These are phyloP conservation scores for Neonectria magnoliae DNA, from an alignment of 2,329 filamentous ascomycete genomes.

Conservation along the genomic window DNA sequence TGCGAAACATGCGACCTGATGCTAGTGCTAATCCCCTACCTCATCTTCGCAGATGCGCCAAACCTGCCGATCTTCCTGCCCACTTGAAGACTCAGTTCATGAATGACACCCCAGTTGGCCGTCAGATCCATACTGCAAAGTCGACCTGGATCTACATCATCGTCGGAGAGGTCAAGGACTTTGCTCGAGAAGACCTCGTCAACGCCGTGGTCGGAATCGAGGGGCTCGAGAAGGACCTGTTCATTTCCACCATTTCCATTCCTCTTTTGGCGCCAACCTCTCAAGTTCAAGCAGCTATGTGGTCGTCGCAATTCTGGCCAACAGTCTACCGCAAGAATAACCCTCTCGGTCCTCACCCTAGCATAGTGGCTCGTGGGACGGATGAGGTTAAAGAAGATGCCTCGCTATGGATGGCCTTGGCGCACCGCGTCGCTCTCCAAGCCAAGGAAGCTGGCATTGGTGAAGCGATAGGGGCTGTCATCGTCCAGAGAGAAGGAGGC, in stretches of 20 bases:
- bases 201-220: constrained; percentile 59
- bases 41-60: constrained; percentile 81
- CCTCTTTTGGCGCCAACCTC: constrained; percentile 80
- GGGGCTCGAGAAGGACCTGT: constrained; percentile 62
- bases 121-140: constrained; percentile 68
- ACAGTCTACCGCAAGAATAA: constrained; percentile 89
- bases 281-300: constrained; percentile 76
- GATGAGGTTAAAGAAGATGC: constrained; percentile 73
- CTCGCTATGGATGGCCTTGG: constrained; percentile 73
- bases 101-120: constrained; percentile 64
- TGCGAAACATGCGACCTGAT: constrained; percentile 66
- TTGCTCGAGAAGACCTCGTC: constrained; percentile 65
- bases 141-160: constrained; percentile 70
- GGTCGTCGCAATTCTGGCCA: constrained; percentile 84
- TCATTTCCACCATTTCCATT: constrained; percentile 72
- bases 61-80: constrained; percentile 72
- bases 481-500: constrained; percentile 71
- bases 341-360: constrained; percentile 84
- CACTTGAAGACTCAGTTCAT: constrained; percentile 71
- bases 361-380: constrained; percentile 75
- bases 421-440: constrained; percentile 70
- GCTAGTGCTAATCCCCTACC: constrained; percentile 72
- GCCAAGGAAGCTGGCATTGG: constrained; percentile 68
- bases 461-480: constrained; percentile 77
- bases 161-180: constrained; percentile 60